Evolutionary conservation across 2,329 filamentous ascomycete genomes (phyloP).

Genomic region (Ophiostoma himal-ulmi): DNA sequence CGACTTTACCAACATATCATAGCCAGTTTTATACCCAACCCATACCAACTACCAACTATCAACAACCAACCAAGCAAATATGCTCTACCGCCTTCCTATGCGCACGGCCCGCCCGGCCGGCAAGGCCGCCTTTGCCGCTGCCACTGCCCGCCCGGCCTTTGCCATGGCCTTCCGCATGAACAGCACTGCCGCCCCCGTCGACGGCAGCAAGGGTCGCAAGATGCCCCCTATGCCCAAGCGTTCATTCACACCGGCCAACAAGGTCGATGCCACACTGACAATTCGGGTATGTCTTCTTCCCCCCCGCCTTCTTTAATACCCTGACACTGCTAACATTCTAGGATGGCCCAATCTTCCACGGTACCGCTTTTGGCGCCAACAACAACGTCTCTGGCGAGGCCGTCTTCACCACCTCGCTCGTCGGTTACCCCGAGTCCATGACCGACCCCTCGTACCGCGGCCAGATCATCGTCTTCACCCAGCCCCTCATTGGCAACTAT

Average conservation of each 20-base stretch:
- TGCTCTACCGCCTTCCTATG: slow-evolving; percentile 55
- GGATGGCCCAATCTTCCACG: slow-evolving; percentile 93
- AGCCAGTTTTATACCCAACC: neutral
- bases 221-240: slow-evolving; percentile 55
- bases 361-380: slow-evolving; percentile 93
- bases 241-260: slow-evolving; percentile 58
- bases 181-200: slow-evolving; percentile 45
- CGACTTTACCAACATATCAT: neutral
- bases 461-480: slow-evolving; percentile 97
- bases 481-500: slow-evolving; percentile 97
- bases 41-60: slow-evolving; percentile 9
- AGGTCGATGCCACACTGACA: slow-evolving; percentile 82
- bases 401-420: slow-evolving; percentile 95
- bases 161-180: slow-evolving; percentile 33
- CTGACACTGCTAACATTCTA: slow-evolving; percentile 32
- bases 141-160: slow-evolving; percentile 36
- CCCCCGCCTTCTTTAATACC: neutral
- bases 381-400: slow-evolving; percentile 96
- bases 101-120: slow-evolving; percentile 45
- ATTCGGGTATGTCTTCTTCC: slow-evolving; percentile 62
- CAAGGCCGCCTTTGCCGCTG: slow-evolving; percentile 26
- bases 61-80: slow-evolving; percentile 30
- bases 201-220: slow-evolving; percentile 63
- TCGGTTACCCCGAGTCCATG: slow-evolving; percentile 95
- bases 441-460: slow-evolving; percentile 83